Percentiles rank a stretch among this genome's conserved stretches.
phyloP scores from a whole-genome alignment of 2,329 filamentous ascomycete genomes.

The Penicillium sp. region DNA sequence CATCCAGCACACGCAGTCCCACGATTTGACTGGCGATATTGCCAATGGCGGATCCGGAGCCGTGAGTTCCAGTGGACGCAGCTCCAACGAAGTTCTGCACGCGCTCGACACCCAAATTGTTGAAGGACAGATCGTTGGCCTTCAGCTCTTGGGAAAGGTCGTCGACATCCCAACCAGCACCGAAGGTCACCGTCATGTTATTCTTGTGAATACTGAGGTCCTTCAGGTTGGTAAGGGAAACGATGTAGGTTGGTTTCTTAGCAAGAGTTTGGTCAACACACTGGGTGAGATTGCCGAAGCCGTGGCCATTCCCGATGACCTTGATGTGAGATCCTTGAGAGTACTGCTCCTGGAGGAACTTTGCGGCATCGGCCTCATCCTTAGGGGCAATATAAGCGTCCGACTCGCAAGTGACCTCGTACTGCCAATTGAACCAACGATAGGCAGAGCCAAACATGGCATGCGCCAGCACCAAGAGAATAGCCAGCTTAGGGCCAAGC shows the following conservation, averaged over 20 bases:
- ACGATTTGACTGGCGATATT: slow-evolving; percentile 17
- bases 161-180: slow-evolving; percentile 20
- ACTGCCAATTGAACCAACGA: slow-evolving; percentile 21
- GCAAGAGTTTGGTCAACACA: slow-evolving; percentile 12
- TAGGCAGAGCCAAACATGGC: slow-evolving; percentile 8
- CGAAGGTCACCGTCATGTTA: slow-evolving; percentile 16
- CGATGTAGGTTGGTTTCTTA: slow-evolving; percentile 14
- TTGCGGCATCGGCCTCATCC: slow-evolving; percentile 7
- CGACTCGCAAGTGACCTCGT: slow-evolving; percentile 16
- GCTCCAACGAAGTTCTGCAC: slow-evolving; percentile 22
- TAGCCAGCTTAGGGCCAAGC: slow-evolving; percentile 4
- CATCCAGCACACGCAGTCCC: slow-evolving; percentile 17
- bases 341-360: slow-evolving; percentile 14
- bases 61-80: slow-evolving; percentile 18
- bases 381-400: slow-evolving; percentile 12
- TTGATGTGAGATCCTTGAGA: slow-evolving; percentile 13
- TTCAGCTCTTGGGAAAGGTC: slow-evolving; percentile 16
- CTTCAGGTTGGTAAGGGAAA: slow-evolving; percentile 15
- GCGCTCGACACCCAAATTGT: slow-evolving; percentile 15
- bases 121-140: slow-evolving; percentile 11
- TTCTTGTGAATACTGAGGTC: slow-evolving; percentile 13
- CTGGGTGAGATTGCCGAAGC: slow-evolving; percentile 19
- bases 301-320: slow-evolving; percentile 19
- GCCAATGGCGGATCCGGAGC: slow-evolving; percentile 8
- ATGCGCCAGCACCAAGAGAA: slow-evolving; percentile 8